Evolutionary conservation across 2,329 filamentous ascomycete species (phyloP), one percentile per base, ranked within the genome.

Genomic region (Canariomyces notabilis): DNA sequence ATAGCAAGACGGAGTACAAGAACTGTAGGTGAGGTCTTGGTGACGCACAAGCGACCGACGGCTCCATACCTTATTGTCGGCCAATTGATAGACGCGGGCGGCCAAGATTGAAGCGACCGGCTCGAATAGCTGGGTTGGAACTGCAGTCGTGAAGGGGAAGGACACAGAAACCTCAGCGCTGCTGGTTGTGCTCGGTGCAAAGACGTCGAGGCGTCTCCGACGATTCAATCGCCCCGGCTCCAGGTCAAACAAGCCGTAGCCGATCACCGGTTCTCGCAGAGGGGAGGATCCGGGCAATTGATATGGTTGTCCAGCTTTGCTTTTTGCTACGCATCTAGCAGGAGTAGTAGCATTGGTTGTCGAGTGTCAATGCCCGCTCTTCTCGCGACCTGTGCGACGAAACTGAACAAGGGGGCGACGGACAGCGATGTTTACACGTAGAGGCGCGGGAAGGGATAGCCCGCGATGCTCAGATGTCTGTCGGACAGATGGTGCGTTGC

Each of bases 301-400:
- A 19, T 15, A 38, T 14, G 5, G 23, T 31, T 20, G 11, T 45
- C 14, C 33, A 32, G 44, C n/a, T n/a, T n/a, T n/a, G 41, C 32
- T 46, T 22, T 18, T 37, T 42, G 37, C 33, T 29, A 35, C 40
- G 26, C 36, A 35, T 15, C 40, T 5, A n/a, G 43, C 36, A 49
- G 33, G 23, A 12, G 46, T 45, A 34, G 48, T 51, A 41, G 43
- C 42, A 48, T 50, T 37, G 32, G 45, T 42, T 39, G 43, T 44
- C 51, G 46, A 48, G 50, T 39, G 43, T 44, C 51, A 48, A 48
- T 53, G 50, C 47, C 42, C 42, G 36, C 12, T 6, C 2, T n/a
- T 23, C 8, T 42, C 22, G 33, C n/a, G 37, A 16, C 39, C 40
- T 36, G 40, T 44, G 40, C 29, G 35, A 39, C 45, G n/a, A 16